These are phyloP conservation scores for Adansonia gregorii DNA, from an alignment of 441 rosid species.

Conservation along the genomic window DNA sequence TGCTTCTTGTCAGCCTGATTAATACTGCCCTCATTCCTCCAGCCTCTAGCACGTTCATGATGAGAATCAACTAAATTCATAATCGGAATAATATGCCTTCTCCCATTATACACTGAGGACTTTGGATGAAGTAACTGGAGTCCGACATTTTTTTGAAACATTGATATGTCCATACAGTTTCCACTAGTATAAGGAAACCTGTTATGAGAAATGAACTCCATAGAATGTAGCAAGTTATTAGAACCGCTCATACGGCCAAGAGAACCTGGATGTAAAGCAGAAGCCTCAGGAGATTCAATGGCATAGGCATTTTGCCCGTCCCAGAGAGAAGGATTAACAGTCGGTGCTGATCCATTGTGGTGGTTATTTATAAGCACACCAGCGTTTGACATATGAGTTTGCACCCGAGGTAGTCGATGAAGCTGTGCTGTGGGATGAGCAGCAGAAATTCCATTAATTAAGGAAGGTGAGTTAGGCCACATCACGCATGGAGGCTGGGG, in stretches of 20 bases:
- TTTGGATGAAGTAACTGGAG: conserved; percentile 56
- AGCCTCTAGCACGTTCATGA: conserved; percentile 57
- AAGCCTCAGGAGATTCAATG: conserved; percentile 49
- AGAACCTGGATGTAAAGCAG: conserved; percentile 57
- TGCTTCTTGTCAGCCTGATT: conserved; percentile 62
- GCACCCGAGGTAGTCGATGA: conserved; percentile 41
- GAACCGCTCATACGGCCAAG: conserved; percentile 54
- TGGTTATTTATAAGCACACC: conserved; percentile 45
- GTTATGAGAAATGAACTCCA: conserved; percentile 49
- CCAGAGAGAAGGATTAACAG: conserved; percentile 53
- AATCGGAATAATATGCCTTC: conserved; percentile 45
- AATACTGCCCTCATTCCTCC: conserved; percentile 60
- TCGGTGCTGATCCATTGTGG: conserved; percentile 59
- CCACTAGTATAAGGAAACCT: conserved; percentile 45
- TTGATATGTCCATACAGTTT: conserved; percentile 35
- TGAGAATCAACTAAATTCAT: conserved; percentile 47
- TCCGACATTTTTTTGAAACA: conserved; percentile 40
- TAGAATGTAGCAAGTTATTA: conserved; percentile 44
- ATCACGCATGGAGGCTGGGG: conserved; percentile 48
- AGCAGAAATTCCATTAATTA: conserved; percentile 47
- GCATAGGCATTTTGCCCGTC: conserved; percentile 49
- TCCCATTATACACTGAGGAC: conserved; percentile 42
- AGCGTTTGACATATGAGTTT: conserved; percentile 41
- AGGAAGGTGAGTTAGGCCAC: conserved; percentile 64
- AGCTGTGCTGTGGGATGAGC: conserved; percentile 38